Conservation (phyloP, 208 protist genomes). For the Crithidia acanthocephali region DNA sequence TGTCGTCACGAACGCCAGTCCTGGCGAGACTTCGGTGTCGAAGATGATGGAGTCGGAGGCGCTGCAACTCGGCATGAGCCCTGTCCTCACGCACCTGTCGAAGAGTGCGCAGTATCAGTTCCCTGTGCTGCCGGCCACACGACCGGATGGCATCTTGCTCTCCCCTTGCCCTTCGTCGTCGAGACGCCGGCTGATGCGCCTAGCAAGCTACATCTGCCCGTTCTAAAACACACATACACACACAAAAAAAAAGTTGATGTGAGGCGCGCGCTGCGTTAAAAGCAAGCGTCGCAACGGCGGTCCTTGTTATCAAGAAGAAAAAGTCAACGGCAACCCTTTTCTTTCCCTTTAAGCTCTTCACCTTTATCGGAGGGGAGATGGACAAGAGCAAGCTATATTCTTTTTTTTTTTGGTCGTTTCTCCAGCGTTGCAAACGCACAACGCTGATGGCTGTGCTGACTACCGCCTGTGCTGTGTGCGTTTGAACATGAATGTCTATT, state of each 20-base stretch:
- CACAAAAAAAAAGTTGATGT: constrained; percentile 14
- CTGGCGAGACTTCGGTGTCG: constrained; percentile 7
- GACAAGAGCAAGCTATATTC: no score
- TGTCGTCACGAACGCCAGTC: background rate
- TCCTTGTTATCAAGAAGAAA: no score
- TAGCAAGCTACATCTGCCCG: constrained; percentile 58
- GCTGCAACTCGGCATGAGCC: constrained; percentile 10
- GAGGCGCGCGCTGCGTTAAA: constrained; percentile 1
- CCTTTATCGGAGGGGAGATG: no score
- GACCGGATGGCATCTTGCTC: constrained; percentile 57
- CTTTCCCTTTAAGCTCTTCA: background rate
- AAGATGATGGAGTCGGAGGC: constrained; percentile 21
- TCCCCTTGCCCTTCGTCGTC: constrained; percentile 43
- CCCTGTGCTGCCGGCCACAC: constrained; percentile 29
- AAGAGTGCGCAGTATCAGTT: constrained; percentile 17
- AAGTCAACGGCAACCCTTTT: background rate
- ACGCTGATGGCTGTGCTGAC: no score
- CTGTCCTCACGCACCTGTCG: constrained; percentile 13
- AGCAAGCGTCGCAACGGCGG: no score
- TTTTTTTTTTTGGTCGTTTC: no score
- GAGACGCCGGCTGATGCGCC: constrained; percentile 49
- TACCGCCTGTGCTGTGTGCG: no score
- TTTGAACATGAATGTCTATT: no score
- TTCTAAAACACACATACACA: constrained; percentile 57
- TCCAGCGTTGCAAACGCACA: no score